Evolutionary conservation across 2,329 filamentous ascomycete species (phyloP), one percentile per base, ranked within the genome.

Genomic region (Drechslerella dactyloides): DNA sequence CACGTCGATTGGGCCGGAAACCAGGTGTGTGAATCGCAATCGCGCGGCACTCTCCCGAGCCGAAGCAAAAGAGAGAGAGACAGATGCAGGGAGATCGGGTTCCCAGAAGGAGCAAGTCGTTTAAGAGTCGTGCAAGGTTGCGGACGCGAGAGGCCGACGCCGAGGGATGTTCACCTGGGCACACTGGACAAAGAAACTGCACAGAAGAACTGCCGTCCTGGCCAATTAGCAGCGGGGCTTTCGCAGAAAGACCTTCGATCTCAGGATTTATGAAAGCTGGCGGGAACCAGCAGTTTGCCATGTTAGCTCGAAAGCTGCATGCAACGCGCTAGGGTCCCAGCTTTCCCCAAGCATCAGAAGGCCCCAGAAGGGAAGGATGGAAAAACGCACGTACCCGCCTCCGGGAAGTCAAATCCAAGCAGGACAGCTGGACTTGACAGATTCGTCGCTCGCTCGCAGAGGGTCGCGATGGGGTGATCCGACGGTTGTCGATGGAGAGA

Each of bases 401-500:
- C 33, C 59, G 60, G 59, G 54, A 60, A 60, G 54, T 46, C 66
- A 54, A 64, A 64, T 63, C 50, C 53, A 56, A 54, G 64, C 48
- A 58, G 42, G 50, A 63, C 54, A 63, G 52, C 37, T 70, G 54
- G 60, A 63, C 50, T 64, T 64, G 48, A 70, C 60, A 64, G 50
- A 60, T 70, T 64, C 51, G 59, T 64, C 66, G 53, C 40, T 50
- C 19, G 46, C 53, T 44, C 52, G 19, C 55, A 53, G 37, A 59
- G 58, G 53, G 54, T 70, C 65, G 54, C 65, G 60, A 70, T 60
- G 42, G 42, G 44, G 53, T 44, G 40, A 21, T 52, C 17, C 10
- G 58, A 21, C 33, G 59, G 46, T n/a, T 35, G 48, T 48, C 19
- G 44, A 48, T 48, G 19, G 17, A 11, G 78, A 87, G 87, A 79